Percentiles rank a stretch among this genome's conserved stretches.
Conservation (phyloP, 441 rosid species). For the Geranium incanum region DNA sequence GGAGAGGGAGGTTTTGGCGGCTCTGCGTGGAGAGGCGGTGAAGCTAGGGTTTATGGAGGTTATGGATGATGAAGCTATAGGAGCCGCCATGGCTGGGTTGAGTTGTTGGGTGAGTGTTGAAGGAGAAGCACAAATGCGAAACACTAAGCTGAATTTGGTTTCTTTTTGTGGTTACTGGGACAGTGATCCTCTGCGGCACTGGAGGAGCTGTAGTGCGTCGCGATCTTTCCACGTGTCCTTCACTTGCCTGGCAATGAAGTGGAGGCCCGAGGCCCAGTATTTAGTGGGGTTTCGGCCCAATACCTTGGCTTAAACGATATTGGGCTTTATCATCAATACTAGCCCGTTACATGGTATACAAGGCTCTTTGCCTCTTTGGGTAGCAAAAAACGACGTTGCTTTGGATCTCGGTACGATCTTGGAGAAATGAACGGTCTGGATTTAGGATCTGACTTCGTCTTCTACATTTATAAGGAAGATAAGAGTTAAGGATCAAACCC, state of each 20-base stretch:
- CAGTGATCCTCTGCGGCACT: not conserved
- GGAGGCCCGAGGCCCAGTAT: not conserved
- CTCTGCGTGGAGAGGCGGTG: not conserved
- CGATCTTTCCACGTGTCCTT: not conserved
- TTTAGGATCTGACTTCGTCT: not conserved
- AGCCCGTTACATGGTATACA: too few species aligned
- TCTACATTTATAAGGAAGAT: conserved; percentile 17
- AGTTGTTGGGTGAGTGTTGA: not conserved
- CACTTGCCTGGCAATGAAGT: not conserved
- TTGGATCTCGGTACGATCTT: not conserved
- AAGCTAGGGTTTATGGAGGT: conserved; percentile 5
- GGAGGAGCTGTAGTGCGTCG: not conserved
- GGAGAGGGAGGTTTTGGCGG: conserved; percentile 8
- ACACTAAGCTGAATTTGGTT: not conserved
- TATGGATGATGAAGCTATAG: not conserved
- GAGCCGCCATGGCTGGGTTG: not conserved
- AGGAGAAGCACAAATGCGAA: not conserved
- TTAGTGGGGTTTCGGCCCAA: too few species aligned
- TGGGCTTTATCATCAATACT: too few species aligned
- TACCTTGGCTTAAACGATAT: too few species aligned
- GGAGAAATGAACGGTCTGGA: conserved; percentile 25
- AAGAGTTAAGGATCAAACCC: not conserved
- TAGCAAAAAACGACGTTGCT: not conserved
- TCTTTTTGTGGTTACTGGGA: not conserved
- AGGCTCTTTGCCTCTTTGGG: too few species aligned